Conservation (phyloP, 2,329 filamentous ascomycete species). For the Fusarium chaquense region DNA sequence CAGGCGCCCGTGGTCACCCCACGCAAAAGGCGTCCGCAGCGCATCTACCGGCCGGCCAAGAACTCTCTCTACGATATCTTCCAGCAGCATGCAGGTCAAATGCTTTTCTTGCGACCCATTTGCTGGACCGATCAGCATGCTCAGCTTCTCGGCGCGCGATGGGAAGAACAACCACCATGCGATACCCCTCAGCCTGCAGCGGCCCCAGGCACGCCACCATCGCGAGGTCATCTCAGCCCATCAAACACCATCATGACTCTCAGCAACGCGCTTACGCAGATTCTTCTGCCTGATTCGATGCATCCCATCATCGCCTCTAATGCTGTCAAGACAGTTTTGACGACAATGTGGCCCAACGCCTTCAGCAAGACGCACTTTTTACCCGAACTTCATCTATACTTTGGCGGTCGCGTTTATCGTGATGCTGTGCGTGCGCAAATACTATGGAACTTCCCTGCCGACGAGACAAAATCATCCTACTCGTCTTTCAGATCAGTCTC, state of each 20-base stretch:
- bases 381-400: slow-evolving; percentile 63
- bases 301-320: slow-evolving; percentile 54
- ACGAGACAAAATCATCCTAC: slow-evolving; percentile 44
- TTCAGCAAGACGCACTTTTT: slow-evolving; percentile 49
- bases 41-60: slow-evolving; percentile 56
- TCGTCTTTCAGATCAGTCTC: slow-evolving; percentile 54
- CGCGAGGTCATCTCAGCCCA: slow-evolving; percentile 53
- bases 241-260: slow-evolving; percentile 59
- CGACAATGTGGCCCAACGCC: slow-evolving; percentile 58
- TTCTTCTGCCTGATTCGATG: slow-evolving; percentile 53
- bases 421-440: slow-evolving; percentile 62
- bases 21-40: slow-evolving; percentile 46
- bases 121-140: slow-evolving; percentile 68
- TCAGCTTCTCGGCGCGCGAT: slow-evolving; percentile 61
- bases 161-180: slow-evolving; percentile 58
- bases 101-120: slow-evolving; percentile 65
- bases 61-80: slow-evolving; percentile 67
- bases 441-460: slow-evolving; percentile 60
- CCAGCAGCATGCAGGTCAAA: slow-evolving; percentile 59
- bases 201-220: slow-evolving; percentile 51
- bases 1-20: slow-evolving; percentile 40
- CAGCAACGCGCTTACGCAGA: slow-evolving; percentile 58
- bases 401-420: slow-evolving; percentile 60
- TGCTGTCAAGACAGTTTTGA: slow-evolving; percentile 59
- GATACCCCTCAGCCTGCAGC: slow-evolving; percentile 56